phyloP scores from a whole-genome alignment of 441 rosid species.

The Jatropha podagrica region DNA sequence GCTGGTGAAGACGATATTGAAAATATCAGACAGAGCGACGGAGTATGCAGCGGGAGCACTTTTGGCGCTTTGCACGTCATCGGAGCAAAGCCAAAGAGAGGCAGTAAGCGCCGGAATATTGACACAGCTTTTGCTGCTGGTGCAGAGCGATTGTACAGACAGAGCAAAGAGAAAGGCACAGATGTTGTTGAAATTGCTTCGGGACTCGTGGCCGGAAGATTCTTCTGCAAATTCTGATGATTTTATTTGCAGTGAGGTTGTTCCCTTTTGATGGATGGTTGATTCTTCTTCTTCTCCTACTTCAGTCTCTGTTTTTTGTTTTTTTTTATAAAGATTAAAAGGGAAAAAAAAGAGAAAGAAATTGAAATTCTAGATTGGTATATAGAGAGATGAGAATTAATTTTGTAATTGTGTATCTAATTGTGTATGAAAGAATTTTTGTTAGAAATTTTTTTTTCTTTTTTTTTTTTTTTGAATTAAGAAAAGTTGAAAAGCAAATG shows the following conservation, averaged over 20 bases:
- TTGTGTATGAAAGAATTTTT: conserved; percentile 31
- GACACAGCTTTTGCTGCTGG: conserved; percentile 70
- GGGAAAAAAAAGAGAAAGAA: neutral
- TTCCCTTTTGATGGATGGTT: conserved; percentile 51
- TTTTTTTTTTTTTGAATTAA: neutral
- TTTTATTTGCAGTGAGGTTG: conserved; percentile 67
- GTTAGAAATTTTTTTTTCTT: neutral
- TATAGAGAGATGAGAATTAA: conserved; percentile 27
- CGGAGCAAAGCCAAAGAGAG: conserved; percentile 61
- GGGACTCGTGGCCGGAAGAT: conserved; percentile 84
- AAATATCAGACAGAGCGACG: conserved; percentile 81
- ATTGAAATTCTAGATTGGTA: conserved; percentile 26
- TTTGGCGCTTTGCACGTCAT: conserved; percentile 61
- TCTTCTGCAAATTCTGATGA: conserved; percentile 65
- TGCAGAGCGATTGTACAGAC: conserved; percentile 93
- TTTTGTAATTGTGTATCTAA: conserved; percentile 33
- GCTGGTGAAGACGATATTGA: conserved; percentile 66
- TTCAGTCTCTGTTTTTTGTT: neutral
- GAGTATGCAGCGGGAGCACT: conserved; percentile 98
- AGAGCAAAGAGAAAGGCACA: conserved; percentile 92
- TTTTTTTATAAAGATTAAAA: neutral
- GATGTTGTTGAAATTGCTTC: conserved; percentile 67
- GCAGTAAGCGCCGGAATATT: conserved; percentile 80
- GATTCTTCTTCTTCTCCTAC: neutral
- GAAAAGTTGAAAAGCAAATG: conserved; percentile 20